Percentiles rank a stretch among this genome's conserved stretches.
These are phyloP conservation scores for Colletotrichum aenigma DNA, from an alignment of 2,329 filamentous ascomycete genomes.

Conservation along the genomic window DNA sequence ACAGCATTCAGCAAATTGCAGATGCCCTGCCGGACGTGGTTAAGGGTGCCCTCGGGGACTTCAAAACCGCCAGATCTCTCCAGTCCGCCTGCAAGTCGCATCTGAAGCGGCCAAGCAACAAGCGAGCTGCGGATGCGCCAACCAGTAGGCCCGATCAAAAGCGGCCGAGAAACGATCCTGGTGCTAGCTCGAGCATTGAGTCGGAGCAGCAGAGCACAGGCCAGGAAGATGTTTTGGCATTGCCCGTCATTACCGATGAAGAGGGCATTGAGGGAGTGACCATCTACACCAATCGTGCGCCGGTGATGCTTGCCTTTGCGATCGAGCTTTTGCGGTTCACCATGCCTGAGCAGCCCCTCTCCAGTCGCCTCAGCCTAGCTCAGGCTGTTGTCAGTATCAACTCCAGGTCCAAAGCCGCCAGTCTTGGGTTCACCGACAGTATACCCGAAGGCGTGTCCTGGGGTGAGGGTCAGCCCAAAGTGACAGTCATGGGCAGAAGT, in stretches of 20 bases:
- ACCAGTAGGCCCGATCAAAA: constrained; percentile 24
- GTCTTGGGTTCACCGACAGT: constrained; percentile 70
- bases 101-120: constrained; percentile 37
- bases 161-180: not conserved
- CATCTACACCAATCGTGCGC: constrained; percentile 79
- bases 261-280: constrained; percentile 60
- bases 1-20: constrained; percentile 60
- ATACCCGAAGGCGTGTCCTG: constrained; percentile 73
- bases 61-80: constrained; percentile 53
- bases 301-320: constrained; percentile 81
- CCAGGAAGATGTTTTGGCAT: constrained; percentile 64
- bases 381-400: constrained; percentile 86
- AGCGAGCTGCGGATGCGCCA: not conserved
- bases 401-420: constrained; percentile 76
- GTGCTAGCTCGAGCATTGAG: constrained; percentile 15
- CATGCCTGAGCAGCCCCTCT: constrained; percentile 84
- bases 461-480: constrained; percentile 75
- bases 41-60: constrained; percentile 50
- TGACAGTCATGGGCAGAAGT: constrained; percentile 75
- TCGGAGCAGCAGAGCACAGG: constrained; percentile 35
- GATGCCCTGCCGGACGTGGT: constrained; percentile 49
- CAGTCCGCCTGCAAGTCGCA: constrained; percentile 60
- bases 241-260: constrained; percentile 64
- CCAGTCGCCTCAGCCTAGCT: constrained; percentile 81
- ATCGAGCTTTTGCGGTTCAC: constrained; percentile 76